These are phyloP conservation scores for Hymenoscyphus albidus DNA, from an alignment of 2,329 filamentous ascomycete species.

Conservation along the genomic window DNA sequence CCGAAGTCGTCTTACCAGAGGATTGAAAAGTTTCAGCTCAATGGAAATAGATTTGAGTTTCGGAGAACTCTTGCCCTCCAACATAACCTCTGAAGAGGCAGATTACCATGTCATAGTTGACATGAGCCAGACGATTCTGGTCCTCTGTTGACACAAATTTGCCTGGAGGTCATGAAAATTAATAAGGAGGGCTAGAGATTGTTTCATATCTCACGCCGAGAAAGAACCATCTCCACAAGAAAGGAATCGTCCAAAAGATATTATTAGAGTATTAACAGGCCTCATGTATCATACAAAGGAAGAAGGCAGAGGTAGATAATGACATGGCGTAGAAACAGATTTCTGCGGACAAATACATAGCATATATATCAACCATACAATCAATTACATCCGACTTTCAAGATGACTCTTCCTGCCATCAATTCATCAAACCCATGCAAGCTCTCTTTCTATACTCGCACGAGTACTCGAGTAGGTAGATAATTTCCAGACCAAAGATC, in stretches of 20 bases:
- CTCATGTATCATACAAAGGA: background rate
- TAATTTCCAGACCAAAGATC: too few species aligned
- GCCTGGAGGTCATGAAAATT: background rate
- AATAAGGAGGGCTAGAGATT: background rate
- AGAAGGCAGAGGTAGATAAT: background rate
- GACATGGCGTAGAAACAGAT: background rate
- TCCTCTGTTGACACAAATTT: background rate
- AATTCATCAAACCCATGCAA: too few species aligned
- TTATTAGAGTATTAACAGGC: background rate
- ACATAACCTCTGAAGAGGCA: background rate
- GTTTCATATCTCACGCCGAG: background rate
- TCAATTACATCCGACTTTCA: background rate
- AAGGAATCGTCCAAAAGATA: background rate
- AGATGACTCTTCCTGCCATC: too few species aligned
- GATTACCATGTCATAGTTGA: background rate
- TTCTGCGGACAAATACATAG: background rate
- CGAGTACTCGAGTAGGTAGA: too few species aligned
- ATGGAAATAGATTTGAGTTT: background rate
- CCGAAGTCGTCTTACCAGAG: conserved; percentile 25
- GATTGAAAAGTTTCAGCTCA: conserved; percentile 18
- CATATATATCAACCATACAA: background rate
- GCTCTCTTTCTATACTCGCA: too few species aligned
- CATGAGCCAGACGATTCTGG: background rate
- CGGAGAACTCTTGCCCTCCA: background rate
- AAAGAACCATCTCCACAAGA: background rate